Conservation (phyloP, 2,329 filamentous ascomycete genomes). For the Ascochyta koolunga region DNA sequence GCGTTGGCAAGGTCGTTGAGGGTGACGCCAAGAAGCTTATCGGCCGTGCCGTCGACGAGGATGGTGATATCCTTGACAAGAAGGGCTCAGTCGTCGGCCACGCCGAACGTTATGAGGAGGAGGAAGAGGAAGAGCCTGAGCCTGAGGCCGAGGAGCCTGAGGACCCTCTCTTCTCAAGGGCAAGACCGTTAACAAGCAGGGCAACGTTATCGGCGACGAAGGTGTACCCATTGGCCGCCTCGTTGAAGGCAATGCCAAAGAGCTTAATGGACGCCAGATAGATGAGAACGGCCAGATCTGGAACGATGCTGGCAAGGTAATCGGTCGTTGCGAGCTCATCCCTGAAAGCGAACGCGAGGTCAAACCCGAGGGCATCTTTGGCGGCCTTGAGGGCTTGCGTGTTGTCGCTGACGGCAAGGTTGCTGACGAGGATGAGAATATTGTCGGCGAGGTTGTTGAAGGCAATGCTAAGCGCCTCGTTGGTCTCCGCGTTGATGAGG, state of each 20-base stretch:
- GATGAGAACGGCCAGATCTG: constrained; percentile 74
- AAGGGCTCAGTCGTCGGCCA: constrained; percentile 60
- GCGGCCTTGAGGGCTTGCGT: constrained; percentile 56
- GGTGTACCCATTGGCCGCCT: constrained; percentile 65
- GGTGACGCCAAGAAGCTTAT: constrained; percentile 59
- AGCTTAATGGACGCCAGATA: constrained; percentile 71
- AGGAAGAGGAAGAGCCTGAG: constrained; percentile 64
- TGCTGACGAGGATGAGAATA: constrained; percentile 58
- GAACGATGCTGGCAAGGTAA: constrained; percentile 73
- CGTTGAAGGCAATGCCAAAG: constrained; percentile 68
- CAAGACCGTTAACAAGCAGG: constrained; percentile 57
- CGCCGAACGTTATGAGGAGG: constrained; percentile 64
- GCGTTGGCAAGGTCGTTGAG: constrained; percentile 56
- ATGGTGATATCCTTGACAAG: constrained; percentile 61
- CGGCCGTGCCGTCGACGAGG: constrained; percentile 58
- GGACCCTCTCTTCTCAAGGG: constrained; percentile 55
- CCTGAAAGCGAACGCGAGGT: constrained; percentile 66
- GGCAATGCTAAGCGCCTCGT: constrained; percentile 66
- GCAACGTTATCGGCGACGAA: constrained; percentile 57
- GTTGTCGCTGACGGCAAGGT: constrained; percentile 57
- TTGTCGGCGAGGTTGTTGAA: constrained; percentile 61
- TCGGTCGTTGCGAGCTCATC: constrained; percentile 72
- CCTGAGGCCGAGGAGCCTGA: constrained; percentile 50
- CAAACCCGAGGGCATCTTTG: constrained; percentile 58
- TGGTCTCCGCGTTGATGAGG: constrained; percentile 65